These are phyloP conservation scores for Cladorrhinum samala DNA, from an alignment of 495 filamentous ascomycete genomes.

Conservation along the genomic window DNA sequence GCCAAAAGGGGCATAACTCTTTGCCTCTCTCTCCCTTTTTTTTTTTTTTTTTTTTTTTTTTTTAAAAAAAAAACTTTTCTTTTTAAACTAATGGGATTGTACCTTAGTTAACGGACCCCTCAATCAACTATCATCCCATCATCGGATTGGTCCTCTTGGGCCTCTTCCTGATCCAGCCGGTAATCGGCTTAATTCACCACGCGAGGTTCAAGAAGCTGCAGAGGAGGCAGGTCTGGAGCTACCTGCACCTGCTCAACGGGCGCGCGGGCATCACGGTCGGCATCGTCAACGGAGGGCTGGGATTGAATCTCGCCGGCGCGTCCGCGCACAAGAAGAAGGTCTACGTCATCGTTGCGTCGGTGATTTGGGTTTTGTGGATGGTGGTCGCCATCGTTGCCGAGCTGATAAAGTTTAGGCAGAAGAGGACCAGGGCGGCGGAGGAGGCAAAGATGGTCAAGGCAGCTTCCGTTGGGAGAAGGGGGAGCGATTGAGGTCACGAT, in stretches of 20 bases:
- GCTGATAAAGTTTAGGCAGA: constrained; percentile 9
- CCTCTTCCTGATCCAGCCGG: constrained; percentile 52
- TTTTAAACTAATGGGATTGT: not conserved
- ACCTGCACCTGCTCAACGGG: constrained; percentile 60
- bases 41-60: too few relatives aligned
- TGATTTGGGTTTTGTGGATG: constrained; percentile 33
- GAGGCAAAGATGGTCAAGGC: not conserved
- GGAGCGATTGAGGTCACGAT: not conserved
- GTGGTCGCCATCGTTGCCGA: constrained; percentile 18
- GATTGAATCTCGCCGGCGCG: constrained; percentile 40
- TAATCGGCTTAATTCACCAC: constrained; percentile 61
- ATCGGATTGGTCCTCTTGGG: constrained; percentile 55
- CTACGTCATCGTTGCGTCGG: constrained; percentile 29
- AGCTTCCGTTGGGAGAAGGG: not conserved
- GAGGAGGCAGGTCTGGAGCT: constrained; percentile 45
- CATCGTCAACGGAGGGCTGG: constrained; percentile 64
- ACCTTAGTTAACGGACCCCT: constrained; percentile 15
- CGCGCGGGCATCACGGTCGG: constrained; percentile 52
- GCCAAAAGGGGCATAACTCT: too few relatives aligned
- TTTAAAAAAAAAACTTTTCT: too few relatives aligned
- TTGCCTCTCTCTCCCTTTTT: too few relatives aligned
- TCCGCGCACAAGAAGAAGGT: constrained; percentile 17
- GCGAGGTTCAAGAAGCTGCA: constrained; percentile 38
- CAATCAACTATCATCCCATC: constrained; percentile 39
- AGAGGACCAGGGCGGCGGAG: not conserved